These are phyloP conservation scores for Rugosomyces carneus DNA, from an alignment of 1,284 basidiomycete genomes.

Conservation along the genomic window DNA sequence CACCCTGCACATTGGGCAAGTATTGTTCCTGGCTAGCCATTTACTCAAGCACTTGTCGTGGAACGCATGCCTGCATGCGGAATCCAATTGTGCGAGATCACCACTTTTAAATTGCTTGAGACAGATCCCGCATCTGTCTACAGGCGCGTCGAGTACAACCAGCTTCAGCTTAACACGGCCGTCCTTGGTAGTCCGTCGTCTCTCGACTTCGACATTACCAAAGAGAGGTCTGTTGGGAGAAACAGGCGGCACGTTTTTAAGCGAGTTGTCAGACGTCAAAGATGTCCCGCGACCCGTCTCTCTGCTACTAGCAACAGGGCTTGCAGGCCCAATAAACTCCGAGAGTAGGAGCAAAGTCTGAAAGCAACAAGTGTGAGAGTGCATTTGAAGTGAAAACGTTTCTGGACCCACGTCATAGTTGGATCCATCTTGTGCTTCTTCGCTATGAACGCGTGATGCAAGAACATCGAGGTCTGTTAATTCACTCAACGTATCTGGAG, in stretches of 20 bases:
- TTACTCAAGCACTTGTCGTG: conserved; percentile 51
- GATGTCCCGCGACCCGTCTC: conserved; percentile 4
- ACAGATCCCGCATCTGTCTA: conserved; percentile 80
- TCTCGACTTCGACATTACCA: conserved; percentile 59
- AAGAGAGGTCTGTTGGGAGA: conserved; percentile 34
- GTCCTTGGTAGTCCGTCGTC: conserved; percentile 59
- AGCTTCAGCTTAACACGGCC: conserved; percentile 79
- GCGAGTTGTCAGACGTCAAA: conserved; percentile 5
- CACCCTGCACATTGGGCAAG: conserved; percentile 51
- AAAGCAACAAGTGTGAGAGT: conserved; percentile 3
- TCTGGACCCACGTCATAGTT: conserved; percentile 52
- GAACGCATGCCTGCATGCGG: conserved; percentile 68
- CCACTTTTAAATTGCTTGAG: conserved; percentile 67
- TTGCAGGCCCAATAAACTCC: conserved; percentile 58
- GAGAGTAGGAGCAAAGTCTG: conserved; percentile 54
- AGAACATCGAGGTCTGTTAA: conserved; percentile 60
- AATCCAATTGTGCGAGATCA: conserved; percentile 53
- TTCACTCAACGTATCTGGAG: conserved; percentile 27
- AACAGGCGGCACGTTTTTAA: not conserved
- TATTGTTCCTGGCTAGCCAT: conserved; percentile 46
- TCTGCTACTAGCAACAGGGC: conserved; percentile 18
- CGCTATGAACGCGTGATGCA: conserved; percentile 37
- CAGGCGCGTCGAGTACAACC: conserved; percentile 60
- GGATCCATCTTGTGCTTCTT: conserved; percentile 35
- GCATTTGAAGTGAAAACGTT: conserved; percentile 4